phyloP scores from a whole-genome alignment of 306 rosid species.

The Cucumis hystrix region DNA sequence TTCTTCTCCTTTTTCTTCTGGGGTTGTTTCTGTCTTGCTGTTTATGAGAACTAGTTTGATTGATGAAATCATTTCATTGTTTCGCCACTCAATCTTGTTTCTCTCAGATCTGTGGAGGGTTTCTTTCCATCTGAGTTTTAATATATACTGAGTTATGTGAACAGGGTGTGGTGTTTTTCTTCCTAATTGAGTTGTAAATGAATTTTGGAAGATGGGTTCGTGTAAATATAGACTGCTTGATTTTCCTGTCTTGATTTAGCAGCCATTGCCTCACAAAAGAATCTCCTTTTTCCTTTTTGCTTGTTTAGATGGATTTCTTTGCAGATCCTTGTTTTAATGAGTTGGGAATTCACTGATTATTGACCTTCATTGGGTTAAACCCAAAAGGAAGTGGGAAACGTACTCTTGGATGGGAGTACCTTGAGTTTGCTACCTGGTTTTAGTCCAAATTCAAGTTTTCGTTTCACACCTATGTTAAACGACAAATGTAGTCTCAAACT shows the following conservation, averaged over 20 bases:
- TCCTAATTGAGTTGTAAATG: background rate
- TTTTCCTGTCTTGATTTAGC: background rate
- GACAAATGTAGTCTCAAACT: background rate
- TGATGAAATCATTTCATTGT: background rate
- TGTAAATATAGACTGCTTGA: background rate
- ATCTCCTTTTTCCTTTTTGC: background rate
- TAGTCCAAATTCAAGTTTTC: background rate
- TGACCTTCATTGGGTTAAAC: background rate
- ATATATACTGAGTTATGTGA: background rate
- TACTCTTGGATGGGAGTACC: background rate
- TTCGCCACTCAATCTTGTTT: background rate
- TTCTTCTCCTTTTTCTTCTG: background rate
- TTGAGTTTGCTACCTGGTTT: background rate
- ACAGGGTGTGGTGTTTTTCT: background rate
- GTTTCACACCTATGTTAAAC: background rate
- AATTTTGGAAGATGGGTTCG: background rate
- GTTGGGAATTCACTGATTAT: background rate
- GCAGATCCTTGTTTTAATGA: background rate
- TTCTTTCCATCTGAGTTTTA: background rate
- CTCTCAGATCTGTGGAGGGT: constrained; percentile 1
- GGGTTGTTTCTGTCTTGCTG: background rate
- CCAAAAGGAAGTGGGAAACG: background rate
- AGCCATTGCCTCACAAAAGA: too few species aligned
- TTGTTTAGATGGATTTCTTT: background rate
- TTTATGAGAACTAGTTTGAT: constrained; percentile 1